Evolutionary conservation across 345 rosid genomes (phyloP), one percentile per base, ranked within the genome.

Genomic region (Pistacia vera): DNA sequence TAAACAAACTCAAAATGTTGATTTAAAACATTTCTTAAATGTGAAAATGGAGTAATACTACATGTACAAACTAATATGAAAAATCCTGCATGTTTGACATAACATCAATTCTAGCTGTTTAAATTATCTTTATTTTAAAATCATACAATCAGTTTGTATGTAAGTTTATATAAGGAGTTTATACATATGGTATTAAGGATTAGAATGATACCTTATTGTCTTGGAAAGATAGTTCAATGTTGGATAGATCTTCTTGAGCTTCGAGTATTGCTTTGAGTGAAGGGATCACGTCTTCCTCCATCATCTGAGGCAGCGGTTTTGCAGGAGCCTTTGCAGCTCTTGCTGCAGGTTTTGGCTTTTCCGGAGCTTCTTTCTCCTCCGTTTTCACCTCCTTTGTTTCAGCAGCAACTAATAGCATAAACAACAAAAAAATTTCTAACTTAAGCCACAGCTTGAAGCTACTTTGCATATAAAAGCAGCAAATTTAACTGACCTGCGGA

Each of bases 281-380:
- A 73, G 98, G 99, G 77, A 96, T 93, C 74, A 96, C 92, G 17
- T 96, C 99, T 89, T 96, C 98, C 52, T 82, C 86, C 95, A 92
- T 96, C 89, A 96, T 74, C 82, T 91, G 75, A 72, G 88, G 86
- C 66, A 96, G 78, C 9, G 95, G 85, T 83, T 92, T 93, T 0
- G 72, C 82, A 0, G 89, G 86, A 52, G 89, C 92, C 81, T 95
- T 95, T 0, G 90, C 88, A 28, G 90, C 92, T 83, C 90, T 93
- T 0, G 90, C 86, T 9, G 95, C 84, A 38, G 95, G 83, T 85
- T 90, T 93, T 4, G 89, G 91, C 84, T 84, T 94, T 20, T 84
- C 82, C 5, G 87, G 81, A 0, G 89, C 85, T 80, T 77, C 90
- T 49, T 81, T 62, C 36, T 85, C 85, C 0, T 75, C 86, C 61